These are phyloP conservation scores for Ampelomyces quisqualis DNA, from an alignment of 2,329 filamentous ascomycete genomes.

Conservation along the genomic window DNA sequence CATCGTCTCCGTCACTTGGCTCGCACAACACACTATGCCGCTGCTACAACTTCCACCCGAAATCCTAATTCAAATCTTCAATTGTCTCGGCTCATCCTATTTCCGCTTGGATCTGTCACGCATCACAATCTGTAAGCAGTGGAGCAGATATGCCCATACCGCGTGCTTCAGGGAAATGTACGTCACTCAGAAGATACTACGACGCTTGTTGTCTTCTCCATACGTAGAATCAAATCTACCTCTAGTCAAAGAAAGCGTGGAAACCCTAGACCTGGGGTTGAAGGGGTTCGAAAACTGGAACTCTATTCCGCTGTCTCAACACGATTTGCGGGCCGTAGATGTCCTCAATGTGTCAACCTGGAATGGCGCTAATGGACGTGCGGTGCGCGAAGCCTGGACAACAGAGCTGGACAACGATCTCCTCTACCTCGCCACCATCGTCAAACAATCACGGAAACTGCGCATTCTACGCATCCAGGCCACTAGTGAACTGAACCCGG, in stretches of 20 bases:
- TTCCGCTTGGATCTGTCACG: constrained; percentile 22
- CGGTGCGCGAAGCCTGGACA: constrained; percentile 18
- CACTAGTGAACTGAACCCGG: constrained; percentile 17
- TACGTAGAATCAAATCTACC: constrained; percentile 17
- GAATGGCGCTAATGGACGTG: constrained; percentile 15
- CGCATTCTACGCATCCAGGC: constrained; percentile 20
- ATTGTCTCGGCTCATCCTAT: constrained; percentile 23
- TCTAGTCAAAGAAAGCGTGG: constrained; percentile 22
- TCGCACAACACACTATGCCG: constrained; percentile 18
- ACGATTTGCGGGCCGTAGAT: constrained; percentile 13
- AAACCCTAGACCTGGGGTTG: constrained; percentile 21
- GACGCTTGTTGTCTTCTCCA: constrained; percentile 20
- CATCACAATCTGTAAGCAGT: constrained; percentile 25
- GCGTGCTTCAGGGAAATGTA: constrained; percentile 21
- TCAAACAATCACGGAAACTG: constrained; percentile 23
- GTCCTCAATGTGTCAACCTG: constrained; percentile 11
- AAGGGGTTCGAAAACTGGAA: constrained; percentile 23
- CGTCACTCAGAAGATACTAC: constrained; percentile 19
- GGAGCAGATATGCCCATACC: constrained; percentile 18
- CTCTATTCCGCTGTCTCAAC: constrained; percentile 13
- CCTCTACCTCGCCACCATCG: constrained; percentile 15
- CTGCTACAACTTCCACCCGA: constrained; percentile 24
- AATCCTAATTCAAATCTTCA: constrained; percentile 19
- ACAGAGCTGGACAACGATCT: constrained; percentile 21
- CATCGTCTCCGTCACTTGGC: constrained; percentile 13